A percentile compares a stretch with the other conserved stretches of the same genome.
phyloP scores from a whole-genome alignment of 768 basidiomycete genomes.

The Cubamyces sp. region DNA sequence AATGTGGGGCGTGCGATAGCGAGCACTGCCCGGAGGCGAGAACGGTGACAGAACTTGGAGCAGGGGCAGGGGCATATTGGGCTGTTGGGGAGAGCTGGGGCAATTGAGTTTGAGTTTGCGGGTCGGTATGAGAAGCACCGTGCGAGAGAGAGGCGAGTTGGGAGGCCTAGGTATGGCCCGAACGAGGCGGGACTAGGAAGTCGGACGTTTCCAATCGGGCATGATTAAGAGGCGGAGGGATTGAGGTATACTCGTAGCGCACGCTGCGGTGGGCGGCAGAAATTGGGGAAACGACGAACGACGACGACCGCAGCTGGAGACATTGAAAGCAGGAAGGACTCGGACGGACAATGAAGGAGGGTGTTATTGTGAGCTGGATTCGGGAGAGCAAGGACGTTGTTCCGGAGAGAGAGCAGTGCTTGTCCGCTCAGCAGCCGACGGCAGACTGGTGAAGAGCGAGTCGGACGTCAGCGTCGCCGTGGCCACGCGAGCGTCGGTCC shows the following conservation, averaged over 20 bases:
- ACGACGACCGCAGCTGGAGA: not conserved
- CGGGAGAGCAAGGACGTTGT: constrained; percentile 11
- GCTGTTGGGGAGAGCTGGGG: not conserved
- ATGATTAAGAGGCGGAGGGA: too few species aligned
- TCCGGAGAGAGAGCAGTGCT: constrained; percentile 4
- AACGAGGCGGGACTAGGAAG: too few species aligned
- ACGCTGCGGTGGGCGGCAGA: not conserved
- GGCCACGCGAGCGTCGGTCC: constrained; percentile 6
- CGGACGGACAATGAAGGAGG: not conserved
- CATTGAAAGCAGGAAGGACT: not conserved
- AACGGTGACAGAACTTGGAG: not conserved
- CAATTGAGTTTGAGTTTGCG: not conserved
- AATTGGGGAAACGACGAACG: not conserved
- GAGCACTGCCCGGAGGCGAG: not conserved
- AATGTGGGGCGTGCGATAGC: not conserved
- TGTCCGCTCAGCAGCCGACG: not conserved
- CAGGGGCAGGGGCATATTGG: not conserved
- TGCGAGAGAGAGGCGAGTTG: too few species aligned
- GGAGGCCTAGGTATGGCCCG: too few species aligned
- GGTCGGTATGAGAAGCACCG: too few species aligned
- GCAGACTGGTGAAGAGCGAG: not conserved
- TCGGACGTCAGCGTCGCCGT: constrained; percentile 9
- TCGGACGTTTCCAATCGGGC: too few species aligned
- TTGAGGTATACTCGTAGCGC: too few species aligned
- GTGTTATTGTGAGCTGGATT: not conserved